A percentile compares a stretch with the other conserved stretches of the same genome.
Conservation (phyloP, 768 basidiomycete genomes). For the Cystobasidium ongulense region DNA sequence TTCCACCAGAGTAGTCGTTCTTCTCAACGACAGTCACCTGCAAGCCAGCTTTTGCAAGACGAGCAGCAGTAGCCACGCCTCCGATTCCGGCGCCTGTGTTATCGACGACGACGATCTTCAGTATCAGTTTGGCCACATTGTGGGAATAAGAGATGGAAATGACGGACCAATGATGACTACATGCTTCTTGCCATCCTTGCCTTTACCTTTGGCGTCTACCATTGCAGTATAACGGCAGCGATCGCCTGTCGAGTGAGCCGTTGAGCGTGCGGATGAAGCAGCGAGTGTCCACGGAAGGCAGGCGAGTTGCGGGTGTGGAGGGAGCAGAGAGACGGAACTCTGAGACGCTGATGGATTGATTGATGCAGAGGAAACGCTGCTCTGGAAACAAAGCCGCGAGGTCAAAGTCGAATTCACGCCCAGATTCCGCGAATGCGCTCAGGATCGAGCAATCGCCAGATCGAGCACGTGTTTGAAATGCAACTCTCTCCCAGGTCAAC, state of each 20-base stretch:
- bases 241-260: background rate
- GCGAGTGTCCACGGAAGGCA: too few species aligned
- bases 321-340: too few species aligned
- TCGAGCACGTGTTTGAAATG: too few species aligned
- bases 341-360: too few species aligned
- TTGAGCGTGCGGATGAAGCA: background rate
- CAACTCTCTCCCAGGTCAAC: too few species aligned
- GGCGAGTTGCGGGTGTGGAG: too few species aligned
- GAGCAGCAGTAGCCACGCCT: conserved; percentile 47
- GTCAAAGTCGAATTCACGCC: too few species aligned
- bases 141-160: background rate
- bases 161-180: conserved; percentile 25
- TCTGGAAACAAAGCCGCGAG: too few species aligned
- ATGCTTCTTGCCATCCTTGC: conserved; percentile 12
- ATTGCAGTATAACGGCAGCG: background rate
- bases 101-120: background rate
- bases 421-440: too few species aligned
- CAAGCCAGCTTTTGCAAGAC: conserved; percentile 47
- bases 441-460: too few species aligned
- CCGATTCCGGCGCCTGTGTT: conserved; percentile 47
- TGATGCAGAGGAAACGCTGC: too few species aligned
- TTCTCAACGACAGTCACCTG: conserved; percentile 43
- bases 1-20: conserved; percentile 49
- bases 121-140: conserved; percentile 11
- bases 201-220: conserved; percentile 2